Evolutionary conservation across 2,329 filamentous ascomycete species (phyloP).

Genomic region (Fusarium lyarnte): DNA sequence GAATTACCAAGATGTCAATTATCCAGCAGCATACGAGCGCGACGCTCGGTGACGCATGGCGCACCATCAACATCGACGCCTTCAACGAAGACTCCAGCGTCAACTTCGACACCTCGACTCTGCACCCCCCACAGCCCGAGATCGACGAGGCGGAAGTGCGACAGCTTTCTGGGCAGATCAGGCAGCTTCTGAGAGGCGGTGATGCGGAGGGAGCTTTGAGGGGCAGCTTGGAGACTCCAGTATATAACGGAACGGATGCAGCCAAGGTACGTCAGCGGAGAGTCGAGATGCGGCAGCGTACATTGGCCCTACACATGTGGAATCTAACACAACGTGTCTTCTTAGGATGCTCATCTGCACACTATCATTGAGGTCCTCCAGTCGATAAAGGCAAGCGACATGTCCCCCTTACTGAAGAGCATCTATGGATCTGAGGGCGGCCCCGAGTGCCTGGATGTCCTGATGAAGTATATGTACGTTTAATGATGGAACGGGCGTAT

Average conservation of each 20-base stretch:
- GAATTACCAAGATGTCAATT: conserved; percentile 64
- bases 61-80: conserved; percentile 94
- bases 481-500: not conserved
- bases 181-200: conserved; percentile 86
- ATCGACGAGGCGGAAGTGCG: conserved; percentile 82
- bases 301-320: not conserved
- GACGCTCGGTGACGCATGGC: conserved; percentile 73
- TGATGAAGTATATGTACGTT: conserved; percentile 97
- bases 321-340: not conserved
- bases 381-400: conserved; percentile 95
- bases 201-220: conserved; percentile 88
- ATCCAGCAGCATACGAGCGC: conserved; percentile 71
- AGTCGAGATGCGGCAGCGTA: not conserved
- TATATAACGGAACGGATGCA: conserved; percentile 70
- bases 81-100: conserved; percentile 87
- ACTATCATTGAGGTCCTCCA: conserved; percentile 94
- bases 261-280: conserved; percentile 61
- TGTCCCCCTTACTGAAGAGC: conserved; percentile 85
- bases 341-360: conserved; percentile 83
- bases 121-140: conserved; percentile 80
- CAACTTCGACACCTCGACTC: conserved; percentile 90
- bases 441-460: conserved; percentile 84
- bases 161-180: conserved; percentile 79
- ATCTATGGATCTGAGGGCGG: conserved; percentile 84
- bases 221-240: conserved; percentile 84